Base-by-base conservation (phyloP, 768 basidiomycete genomes). In the Thelephora ganbajun region DNA sequence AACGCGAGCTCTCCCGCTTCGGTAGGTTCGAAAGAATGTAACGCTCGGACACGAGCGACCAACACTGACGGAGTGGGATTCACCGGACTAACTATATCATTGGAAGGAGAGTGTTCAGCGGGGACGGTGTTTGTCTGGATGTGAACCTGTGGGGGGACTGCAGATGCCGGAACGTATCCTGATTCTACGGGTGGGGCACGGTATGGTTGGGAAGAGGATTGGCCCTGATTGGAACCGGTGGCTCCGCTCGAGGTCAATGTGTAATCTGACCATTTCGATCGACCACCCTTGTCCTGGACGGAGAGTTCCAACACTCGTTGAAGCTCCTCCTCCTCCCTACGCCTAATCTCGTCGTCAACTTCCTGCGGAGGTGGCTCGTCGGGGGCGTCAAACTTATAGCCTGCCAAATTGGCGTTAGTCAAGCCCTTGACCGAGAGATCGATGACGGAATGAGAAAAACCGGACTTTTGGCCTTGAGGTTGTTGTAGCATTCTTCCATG, bases 241-340 rank as follows among this genome's bases (percentile, higher is more conserved):
- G 67, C 64, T 46, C 66, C 66, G 45, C 60, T 64, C 12, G 58
- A 57, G 14, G 61, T 65, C 45, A 56, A 69, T 1, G 69, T 58
- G 54, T 75, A 74, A 6, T 66, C 59, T 0, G 67, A 52, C 73
- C 80, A 80, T 33, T 72, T 68, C 5, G 59, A 55, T 43, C 88
- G 72, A 0, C 91, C 92, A 11, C 92, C 92, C 53, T 82, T 84
- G 60, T 97, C 92, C 47, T 82, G 79, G 67, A 91, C 82, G n/a
- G 85, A 89, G 67, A 96, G 80, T 58, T 94, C 92, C 22, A 98
- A 70, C 0, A 83, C 94, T 4, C 91, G 79, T 57, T 91, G 87
- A 2, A 98, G 78, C 54, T 98, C 94, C 57, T 94, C 94, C 57
- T 97, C 94, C 59, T 98, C 94, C 50, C 76, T 75, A 11, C 88